Conservation (phyloP, 805 yeast species). For the Sungouiozyma ichnusensis region DNA sequence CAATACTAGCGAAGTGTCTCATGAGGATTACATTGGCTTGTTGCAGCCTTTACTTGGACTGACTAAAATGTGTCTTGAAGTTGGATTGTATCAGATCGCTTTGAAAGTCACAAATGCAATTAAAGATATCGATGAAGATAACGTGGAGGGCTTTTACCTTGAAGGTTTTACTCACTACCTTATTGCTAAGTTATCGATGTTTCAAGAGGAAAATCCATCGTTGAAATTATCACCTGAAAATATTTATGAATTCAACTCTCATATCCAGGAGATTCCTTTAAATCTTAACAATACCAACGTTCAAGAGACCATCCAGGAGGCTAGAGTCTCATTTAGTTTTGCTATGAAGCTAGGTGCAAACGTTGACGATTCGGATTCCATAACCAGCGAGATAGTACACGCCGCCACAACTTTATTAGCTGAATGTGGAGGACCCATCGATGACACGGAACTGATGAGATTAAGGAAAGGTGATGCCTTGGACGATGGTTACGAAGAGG, state of each 20-base stretch:
- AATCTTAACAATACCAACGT: slow-evolving; percentile 30
- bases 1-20: slow-evolving; percentile 11
- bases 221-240: slow-evolving; percentile 19
- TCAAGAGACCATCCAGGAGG: slow-evolving; percentile 23
- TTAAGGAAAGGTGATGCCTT: slow-evolving; percentile 30
- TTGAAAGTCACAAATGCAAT: slow-evolving; percentile 52
- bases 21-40: slow-evolving; percentile 48
- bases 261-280: slow-evolving; percentile 29
- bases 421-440: slow-evolving; percentile 53
- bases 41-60: slow-evolving; percentile 66
- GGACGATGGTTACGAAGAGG: slow-evolving; percentile 28
- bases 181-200: slow-evolving; percentile 29
- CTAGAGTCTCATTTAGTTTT: slow-evolving; percentile 31
- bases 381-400: slow-evolving; percentile 47
- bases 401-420: slow-evolving; percentile 43
- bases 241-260: slow-evolving; percentile 26
- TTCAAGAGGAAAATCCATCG: slow-evolving; percentile 15
- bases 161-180: slow-evolving; percentile 69
- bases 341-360: slow-evolving; percentile 37
- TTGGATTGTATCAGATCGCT: slow-evolving; percentile 59
- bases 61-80: slow-evolving; percentile 66
- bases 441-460: slow-evolving; percentile 28
- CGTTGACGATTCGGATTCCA: slow-evolving; percentile 31
- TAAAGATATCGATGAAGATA: slow-evolving; percentile 74
- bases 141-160: slow-evolving; percentile 70